A percentile compares a stretch with the other conserved stretches of the same genome.
Conservation (phyloP, 2,329 filamentous ascomycete species). For the Aspergillus sergii region DNA sequence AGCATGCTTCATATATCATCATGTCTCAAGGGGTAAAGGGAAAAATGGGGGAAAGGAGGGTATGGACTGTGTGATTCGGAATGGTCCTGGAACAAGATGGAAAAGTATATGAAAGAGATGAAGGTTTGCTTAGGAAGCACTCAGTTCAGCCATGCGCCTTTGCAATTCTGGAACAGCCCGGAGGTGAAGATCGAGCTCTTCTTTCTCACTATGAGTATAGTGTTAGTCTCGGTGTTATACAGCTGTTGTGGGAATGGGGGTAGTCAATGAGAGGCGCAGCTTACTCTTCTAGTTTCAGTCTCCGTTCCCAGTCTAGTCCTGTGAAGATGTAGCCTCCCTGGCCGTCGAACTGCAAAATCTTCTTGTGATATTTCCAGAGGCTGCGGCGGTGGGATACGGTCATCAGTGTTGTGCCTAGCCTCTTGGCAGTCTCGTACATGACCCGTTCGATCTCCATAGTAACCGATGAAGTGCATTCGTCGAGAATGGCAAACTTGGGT, state of each 20-base stretch:
- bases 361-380: conserved; percentile 94
- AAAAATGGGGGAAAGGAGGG: background rate
- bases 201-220: conserved; percentile 67
- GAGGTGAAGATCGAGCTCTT: conserved; percentile 84
- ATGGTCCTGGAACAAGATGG: background rate
- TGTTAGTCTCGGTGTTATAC: conserved; percentile 18
- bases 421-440: conserved; percentile 97
- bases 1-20: background rate
- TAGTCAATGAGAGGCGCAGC: conserved; percentile 26
- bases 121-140: conserved; percentile 37
- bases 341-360: conserved; percentile 95
- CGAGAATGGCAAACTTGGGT: conserved; percentile 90
- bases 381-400: conserved; percentile 90
- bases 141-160: conserved; percentile 80
- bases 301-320: conserved; percentile 79
- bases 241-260: background rate
- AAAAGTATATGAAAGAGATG: background rate
- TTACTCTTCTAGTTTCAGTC: conserved; percentile 82
- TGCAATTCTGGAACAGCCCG: conserved; percentile 86
- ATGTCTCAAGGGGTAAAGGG: background rate
- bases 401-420: conserved; percentile 90
- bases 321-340: conserved; percentile 92
- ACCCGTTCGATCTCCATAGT: conserved; percentile 90
- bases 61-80: background rate
- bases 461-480: conserved; percentile 95